Evolutionary conservation across 2,329 filamentous ascomycete species (phyloP), one percentile per base, ranked within the genome.

Genomic region (Paramyrothecium roridum): DNA sequence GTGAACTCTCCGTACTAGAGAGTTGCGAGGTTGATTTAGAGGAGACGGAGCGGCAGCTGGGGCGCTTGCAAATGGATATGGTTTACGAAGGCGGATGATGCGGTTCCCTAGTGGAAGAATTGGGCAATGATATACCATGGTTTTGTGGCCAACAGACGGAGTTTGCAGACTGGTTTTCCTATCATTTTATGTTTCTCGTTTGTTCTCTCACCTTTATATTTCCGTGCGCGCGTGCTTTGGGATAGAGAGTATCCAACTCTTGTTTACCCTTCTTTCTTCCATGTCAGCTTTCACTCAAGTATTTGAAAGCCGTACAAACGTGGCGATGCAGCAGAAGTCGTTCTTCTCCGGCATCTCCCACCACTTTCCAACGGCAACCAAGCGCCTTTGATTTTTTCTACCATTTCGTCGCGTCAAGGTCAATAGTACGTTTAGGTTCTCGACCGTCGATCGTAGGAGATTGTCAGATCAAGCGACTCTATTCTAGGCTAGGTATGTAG

Each of bases 1-100:
- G 93, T 98, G 22, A 88, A 96, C 66, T 81, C 82, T 37, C 80
- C 82, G 13, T 87, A 81, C 63, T 86, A 70, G 52, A 69, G n/a
- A 16, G 37, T 37, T 8, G 33, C 8, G 16, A 37, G 33, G 8
- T 43, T 43, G 7, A 13, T 19, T 17, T 43, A 19, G n/a, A 43
- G 4, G 37, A 43, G 37, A 13, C 13, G 13, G 37, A 16, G 13
- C 16, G n/a, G 16, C 7, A 7, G 19, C 7, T 46, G 20, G 51
- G n/a, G n/a, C n/a, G n/a, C n/a, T n/a, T n/a, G 16, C 22, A 47
- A 20, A 53, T 21, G 52, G 46, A 43, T 19, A 34, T 22, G 17
- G 22, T 4, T 13, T 20, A n/a, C 21, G 21, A 30, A 26, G 47
- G 17, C 20, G 47, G 22, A 8, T 48, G 47, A 16, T 8, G 17